These are phyloP conservation scores for Neurospora sp. DNA, from an alignment of 495 filamentous ascomycete species.

Conservation along the genomic window DNA sequence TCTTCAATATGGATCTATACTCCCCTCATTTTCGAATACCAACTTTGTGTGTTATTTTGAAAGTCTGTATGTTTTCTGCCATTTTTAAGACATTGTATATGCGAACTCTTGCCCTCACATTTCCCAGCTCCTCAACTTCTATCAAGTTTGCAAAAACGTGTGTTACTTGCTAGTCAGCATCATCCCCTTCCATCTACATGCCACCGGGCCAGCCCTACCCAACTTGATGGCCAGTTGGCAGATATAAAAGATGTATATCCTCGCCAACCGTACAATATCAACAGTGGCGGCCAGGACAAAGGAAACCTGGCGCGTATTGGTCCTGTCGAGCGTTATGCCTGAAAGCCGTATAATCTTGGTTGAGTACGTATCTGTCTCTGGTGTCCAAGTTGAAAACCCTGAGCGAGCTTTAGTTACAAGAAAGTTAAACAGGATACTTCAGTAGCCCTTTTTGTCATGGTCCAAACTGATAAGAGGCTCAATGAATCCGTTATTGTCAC, in stretches of 20 bases:
- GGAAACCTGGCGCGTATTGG: not conserved
- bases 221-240: not conserved
- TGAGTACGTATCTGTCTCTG: not conserved
- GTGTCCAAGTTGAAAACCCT: not conserved
- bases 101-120: fast-evolving
- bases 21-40: not conserved
- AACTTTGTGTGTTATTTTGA: not conserved
- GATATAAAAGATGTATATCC: not conserved
- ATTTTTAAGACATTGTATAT: not conserved
- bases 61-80: not conserved
- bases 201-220: too few relatives aligned
- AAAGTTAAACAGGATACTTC: too few relatives aligned
- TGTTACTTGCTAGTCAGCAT: too few relatives aligned
- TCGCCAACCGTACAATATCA: not conserved
- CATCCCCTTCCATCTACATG: not conserved
- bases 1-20: not conserved
- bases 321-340: not conserved
- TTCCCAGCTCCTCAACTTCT: not conserved
- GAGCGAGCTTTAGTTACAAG: too few relatives aligned
- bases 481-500: not conserved
- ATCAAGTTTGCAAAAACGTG: too few relatives aligned
- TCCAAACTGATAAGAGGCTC: not conserved
- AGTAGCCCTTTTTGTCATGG: not conserved
- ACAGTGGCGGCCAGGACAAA: not conserved
- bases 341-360: not conserved